A percentile compares a stretch with the other conserved stretches of the same genome.
These are phyloP conservation scores for Penicillium mononematosum DNA, from an alignment of 495 filamentous ascomycete species.

Conservation along the genomic window DNA sequence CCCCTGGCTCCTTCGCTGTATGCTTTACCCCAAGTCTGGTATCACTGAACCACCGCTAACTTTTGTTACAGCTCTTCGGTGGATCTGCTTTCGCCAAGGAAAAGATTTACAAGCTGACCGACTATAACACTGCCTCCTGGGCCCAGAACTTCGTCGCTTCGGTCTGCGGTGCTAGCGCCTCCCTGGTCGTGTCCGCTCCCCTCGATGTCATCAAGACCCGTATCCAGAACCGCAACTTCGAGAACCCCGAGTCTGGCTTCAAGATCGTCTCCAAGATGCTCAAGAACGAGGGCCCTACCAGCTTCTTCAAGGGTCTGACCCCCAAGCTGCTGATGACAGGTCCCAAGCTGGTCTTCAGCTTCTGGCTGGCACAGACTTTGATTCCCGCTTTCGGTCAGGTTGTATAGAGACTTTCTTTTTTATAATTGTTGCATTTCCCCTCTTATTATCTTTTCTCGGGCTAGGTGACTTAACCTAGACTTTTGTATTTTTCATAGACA, in stretches of 20 bases:
- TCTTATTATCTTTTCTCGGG: constrained; percentile 5
- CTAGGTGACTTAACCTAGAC: not conserved
- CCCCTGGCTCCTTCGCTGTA: constrained; percentile 95
- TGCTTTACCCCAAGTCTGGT: constrained; percentile 29
- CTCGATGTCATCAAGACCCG: constrained; percentile 99
- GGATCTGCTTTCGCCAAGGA: constrained; percentile 98
- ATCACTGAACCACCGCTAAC: constrained; percentile 18
- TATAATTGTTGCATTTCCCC: constrained; percentile 11
- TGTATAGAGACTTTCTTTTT: constrained; percentile 38
- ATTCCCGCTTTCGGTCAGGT: constrained; percentile 70
- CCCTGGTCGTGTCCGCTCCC: constrained; percentile 88
- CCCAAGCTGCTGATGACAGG: constrained; percentile 99
- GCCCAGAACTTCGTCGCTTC: constrained; percentile 96
- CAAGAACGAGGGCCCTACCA: constrained; percentile 75
- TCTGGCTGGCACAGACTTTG: constrained; percentile 96
- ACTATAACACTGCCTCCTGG: constrained; percentile 97
- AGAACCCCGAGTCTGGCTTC: constrained; percentile 93
- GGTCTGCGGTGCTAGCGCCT: constrained; percentile 88
- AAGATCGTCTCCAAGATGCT: constrained; percentile 87
- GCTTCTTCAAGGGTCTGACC: constrained; percentile 97
- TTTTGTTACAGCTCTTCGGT: constrained; percentile 77
- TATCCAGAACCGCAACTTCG: constrained; percentile 99
- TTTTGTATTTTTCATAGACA: constrained; percentile 20
- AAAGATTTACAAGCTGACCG: constrained; percentile 78
- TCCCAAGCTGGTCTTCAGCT: constrained; percentile 97